Conservation (phyloP, 2,329 filamentous ascomycete species). For the Lecanicillium sp. region DNA sequence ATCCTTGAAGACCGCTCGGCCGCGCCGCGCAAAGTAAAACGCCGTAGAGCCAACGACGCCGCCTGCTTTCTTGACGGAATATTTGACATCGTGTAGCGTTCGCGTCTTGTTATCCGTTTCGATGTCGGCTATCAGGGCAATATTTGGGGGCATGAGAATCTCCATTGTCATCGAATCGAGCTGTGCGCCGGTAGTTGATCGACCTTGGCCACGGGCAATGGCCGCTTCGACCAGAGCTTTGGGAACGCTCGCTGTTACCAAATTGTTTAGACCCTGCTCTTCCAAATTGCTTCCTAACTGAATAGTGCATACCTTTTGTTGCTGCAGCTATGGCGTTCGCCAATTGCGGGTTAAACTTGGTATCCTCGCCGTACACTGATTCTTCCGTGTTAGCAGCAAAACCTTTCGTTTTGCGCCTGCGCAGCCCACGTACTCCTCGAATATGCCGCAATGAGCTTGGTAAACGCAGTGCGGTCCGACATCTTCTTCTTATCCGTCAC, state of each 20-base stretch:
- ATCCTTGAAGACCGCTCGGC: slow-evolving; percentile 61
- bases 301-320: slow-evolving; percentile 55
- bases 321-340: slow-evolving; percentile 65
- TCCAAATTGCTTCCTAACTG: not conserved
- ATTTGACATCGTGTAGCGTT: slow-evolving; percentile 64
- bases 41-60: slow-evolving; percentile 66
- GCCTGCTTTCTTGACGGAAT: slow-evolving; percentile 62
- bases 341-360: slow-evolving; percentile 67
- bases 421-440: slow-evolving; percentile 54
- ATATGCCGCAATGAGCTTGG: slow-evolving; percentile 65
- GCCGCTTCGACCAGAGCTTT: slow-evolving; percentile 80
- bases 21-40: slow-evolving; percentile 80
- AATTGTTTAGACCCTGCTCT: too few relatives aligned
- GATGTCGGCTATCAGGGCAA: slow-evolving; percentile 75
- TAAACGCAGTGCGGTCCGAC: slow-evolving; percentile 57
- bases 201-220: slow-evolving; percentile 81
- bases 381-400: slow-evolving; percentile 9
- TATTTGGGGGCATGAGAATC: slow-evolving; percentile 67
- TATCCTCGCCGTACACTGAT: slow-evolving; percentile 67
- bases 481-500: slow-evolving; percentile 76
- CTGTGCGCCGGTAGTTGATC: slow-evolving; percentile 62
- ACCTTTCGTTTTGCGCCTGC: not conserved
- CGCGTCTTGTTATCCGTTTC: slow-evolving; percentile 77
- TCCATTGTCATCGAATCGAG: slow-evolving; percentile 77
- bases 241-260: slow-evolving; percentile 65